Base-by-base conservation (phyloP, 208 protist species). In the Trypanosoma conorhini region DNA sequence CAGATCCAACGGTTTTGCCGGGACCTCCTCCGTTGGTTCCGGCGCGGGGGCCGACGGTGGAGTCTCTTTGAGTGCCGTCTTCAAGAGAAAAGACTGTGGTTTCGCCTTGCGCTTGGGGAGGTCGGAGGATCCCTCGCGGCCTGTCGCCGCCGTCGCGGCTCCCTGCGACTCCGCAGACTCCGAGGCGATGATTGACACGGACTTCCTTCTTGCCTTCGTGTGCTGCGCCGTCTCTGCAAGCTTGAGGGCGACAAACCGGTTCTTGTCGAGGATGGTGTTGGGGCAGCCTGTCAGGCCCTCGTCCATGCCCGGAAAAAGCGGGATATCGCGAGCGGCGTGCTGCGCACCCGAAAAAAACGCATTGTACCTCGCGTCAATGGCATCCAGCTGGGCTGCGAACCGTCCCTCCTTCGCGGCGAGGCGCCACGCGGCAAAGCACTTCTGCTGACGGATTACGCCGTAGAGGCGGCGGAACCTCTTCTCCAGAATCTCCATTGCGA, bases 381-480 rank as follows among this genome's bases (percentile, higher is more conserved):
- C 21, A 46, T 72, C 66, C 40, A 77, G 61, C 50, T 70, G 55
- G 38, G 72, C 31, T 0, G 24, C 31, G 67, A 77, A 77, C 7
- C 26, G 51, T 24, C 72, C 66, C 69, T 52, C 71, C 71, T 57
- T 80, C 46, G 48, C 78, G 78, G n/a, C 65, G 4, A 82, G 64
- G 35, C 84, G 79, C 88, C 88, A 96, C 30, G 72, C 76, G 22
- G 28, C 67, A 48, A 96, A 86, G 55, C 68, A 70, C 31, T 75
- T 75, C 46, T 77, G 79, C 63, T 92, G 58, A 1, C 56, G 46
- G 57, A 74, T 51, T 2, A 69, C 74, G 21, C 60, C 54, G 55
- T 79, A 73, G 40, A 87, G 69, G 22, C 81, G 79, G 9, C 24
- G 55, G 31, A 80, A 80, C 10, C 51, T 51, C 3, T 58, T 68